A percentile compares a stretch with the other conserved stretches of the same genome.
phyloP scores from a whole-genome alignment of 306 rosid species.

The Pachyrhizus erosus region DNA sequence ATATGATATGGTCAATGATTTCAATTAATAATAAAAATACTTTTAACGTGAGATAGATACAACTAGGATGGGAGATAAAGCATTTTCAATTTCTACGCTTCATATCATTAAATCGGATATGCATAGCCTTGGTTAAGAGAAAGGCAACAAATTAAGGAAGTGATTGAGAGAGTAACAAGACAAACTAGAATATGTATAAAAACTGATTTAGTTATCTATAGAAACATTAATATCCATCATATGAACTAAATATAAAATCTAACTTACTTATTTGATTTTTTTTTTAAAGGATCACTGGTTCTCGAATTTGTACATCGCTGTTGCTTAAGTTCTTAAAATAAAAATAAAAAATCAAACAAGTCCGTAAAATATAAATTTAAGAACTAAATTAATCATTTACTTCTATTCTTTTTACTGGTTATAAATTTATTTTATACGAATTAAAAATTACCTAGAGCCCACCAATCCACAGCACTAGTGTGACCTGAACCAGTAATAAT shows the following conservation, averaged over 20 bases:
- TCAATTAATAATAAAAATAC: conserved; percentile 1
- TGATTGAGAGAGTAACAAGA: not conserved
- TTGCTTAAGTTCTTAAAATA: no score
- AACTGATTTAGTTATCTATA: not conserved
- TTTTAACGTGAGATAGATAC: not conserved
- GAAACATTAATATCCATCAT: not conserved
- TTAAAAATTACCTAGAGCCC: conserved; percentile 89
- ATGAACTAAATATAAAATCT: no score
- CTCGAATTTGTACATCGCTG: no score
- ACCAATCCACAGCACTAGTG: conserved; percentile 99
- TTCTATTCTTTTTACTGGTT: no score
- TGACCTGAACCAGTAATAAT: conserved; percentile 95
- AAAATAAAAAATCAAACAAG: no score
- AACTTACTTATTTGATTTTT: no score
- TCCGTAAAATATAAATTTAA: no score
- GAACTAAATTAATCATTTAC: no score
- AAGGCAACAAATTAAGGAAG: not conserved
- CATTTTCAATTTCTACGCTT: conserved; percentile 25
- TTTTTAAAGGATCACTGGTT: no score
- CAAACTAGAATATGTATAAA: not conserved
- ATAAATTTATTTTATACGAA: no score
- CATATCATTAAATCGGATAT: not conserved
- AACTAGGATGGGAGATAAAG: not conserved
- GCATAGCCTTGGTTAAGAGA: not conserved
- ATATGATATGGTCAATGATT: not conserved